A percentile compares a stretch with the other conserved stretches of the same genome.
phyloP scores from a whole-genome alignment of 192 early-diverging fungal genomes.

The Backusella australiensis region DNA sequence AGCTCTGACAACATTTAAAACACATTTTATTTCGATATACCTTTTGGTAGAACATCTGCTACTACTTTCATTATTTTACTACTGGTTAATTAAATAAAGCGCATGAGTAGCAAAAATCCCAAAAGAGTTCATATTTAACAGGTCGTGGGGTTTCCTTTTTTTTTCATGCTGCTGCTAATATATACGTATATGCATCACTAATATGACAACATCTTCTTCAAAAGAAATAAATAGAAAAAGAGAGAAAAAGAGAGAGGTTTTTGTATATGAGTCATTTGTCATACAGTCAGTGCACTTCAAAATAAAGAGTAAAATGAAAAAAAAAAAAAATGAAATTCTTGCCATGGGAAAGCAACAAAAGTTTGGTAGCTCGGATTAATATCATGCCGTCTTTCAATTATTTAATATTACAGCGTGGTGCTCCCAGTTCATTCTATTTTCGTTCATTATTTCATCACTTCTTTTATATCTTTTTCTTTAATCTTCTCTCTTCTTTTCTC shows the following conservation, averaged over 20 bases:
- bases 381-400: neutral
- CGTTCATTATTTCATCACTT: neutral
- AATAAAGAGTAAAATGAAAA: neutral
- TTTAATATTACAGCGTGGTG: neutral
- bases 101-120: neutral
- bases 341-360: neutral
- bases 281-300: neutral
- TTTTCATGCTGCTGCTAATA: no score
- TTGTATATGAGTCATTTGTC: neutral
- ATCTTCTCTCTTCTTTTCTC: constrained; percentile 6
- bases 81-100: neutral
- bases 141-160: no score
- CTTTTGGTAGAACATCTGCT: neutral
- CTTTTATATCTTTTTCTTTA: constrained; percentile 6
- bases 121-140: no score
- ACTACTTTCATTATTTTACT: neutral
- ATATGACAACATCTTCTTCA: neutral
- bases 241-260: neutral
- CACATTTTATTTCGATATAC: neutral
- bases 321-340: neutral
- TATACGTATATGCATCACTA: neutral
- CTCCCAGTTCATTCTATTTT: neutral
- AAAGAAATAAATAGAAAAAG: neutral
- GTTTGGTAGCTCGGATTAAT: neutral
- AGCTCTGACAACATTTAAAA: neutral